These are phyloP conservation scores for Talaromyces wortmannii DNA, from an alignment of 495 filamentous ascomycete species.

Conservation along the genomic window DNA sequence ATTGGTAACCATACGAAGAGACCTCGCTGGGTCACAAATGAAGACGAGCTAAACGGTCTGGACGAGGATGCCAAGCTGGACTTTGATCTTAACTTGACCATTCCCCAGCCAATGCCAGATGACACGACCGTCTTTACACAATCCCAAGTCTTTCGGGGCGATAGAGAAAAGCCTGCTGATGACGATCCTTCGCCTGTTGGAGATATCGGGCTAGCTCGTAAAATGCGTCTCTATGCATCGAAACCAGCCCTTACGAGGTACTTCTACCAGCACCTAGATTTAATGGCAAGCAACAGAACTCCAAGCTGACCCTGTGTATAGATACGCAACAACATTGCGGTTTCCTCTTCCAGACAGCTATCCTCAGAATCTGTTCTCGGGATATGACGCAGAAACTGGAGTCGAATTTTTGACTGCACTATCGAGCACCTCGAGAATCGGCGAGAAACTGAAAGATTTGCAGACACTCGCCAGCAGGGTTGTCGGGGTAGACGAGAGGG, in stretches of 20 bases:
- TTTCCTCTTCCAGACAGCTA: slow-evolving; percentile 83
- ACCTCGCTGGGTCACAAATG: neutral
- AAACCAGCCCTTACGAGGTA: slow-evolving; percentile 55
- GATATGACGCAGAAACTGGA: slow-evolving; percentile 25
- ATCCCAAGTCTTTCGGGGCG: slow-evolving; percentile 37
- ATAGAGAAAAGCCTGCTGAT: slow-evolving; percentile 21
- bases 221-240: slow-evolving; percentile 26
- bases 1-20: slow-evolving; percentile 13
- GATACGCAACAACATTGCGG: slow-evolving; percentile 50
- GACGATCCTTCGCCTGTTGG: neutral
- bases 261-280: too few species aligned
- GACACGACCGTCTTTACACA: slow-evolving; percentile 58
- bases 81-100: slow-evolving; percentile 56
- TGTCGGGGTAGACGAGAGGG: slow-evolving; percentile 70
- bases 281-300: too few species aligned
- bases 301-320: slow-evolving; percentile 12
- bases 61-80: slow-evolving; percentile 24
- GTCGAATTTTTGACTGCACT: slow-evolving; percentile 58
- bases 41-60: slow-evolving; percentile 2
- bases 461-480: slow-evolving; percentile 50
- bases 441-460: slow-evolving; percentile 58
- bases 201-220: slow-evolving; percentile 25
- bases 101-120: slow-evolving; percentile 28
- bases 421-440: slow-evolving; percentile 67
- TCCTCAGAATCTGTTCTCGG: slow-evolving; percentile 55